Evolutionary conservation across 805 yeast species (phyloP), one percentile per base, ranked within the genome.

Genomic region (Teunomyces lycoperdinae): DNA sequence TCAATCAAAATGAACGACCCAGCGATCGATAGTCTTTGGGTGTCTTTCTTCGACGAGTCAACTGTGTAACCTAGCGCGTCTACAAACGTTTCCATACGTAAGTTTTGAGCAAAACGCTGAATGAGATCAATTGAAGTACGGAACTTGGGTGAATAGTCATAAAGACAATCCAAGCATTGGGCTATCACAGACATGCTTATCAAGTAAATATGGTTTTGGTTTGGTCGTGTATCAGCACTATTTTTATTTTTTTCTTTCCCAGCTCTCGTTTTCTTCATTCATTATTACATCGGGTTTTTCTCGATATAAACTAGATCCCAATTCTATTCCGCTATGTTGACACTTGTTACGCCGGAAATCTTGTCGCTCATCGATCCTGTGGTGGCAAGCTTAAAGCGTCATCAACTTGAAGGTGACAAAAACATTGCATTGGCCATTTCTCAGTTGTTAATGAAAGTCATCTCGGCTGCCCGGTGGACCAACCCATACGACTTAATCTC

Each of bases 391-490:
- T 77, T 92, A 55, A 91, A 89, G 64, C 84, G 97, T 56, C 83
- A 92, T 50, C 96, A 91, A 64, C 77, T 90, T 40, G 68, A 77
- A 4, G 96, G 96, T 1, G 88, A 96, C 10, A 85, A 84, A 56
- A 77, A 76, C 13, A 87, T 89, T 40, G 97, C 98, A 0, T 73
- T 89, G 32, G 94, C 87, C 46, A 88, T 96, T 6, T 85, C 96
- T 14, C 96, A 89, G 56, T 71, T 92, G 44, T 67, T 94, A 52
- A 85, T 89, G 81, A 79, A 96, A 64, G 94, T 89, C 44, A 84
- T 90, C 16, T 89, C 97, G 0, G 87, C 87, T 9, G 88, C 94
- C 1, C 76, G 96, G 62, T 94, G 98, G 98, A 74, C 80, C 43
- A 80, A 81, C 49, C 80, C 89, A 9, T 84, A 80, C 50, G 89